These are phyloP conservation scores for Botrytis byssoidea DNA, from an alignment of 2,329 filamentous ascomycete species.

Conservation along the genomic window DNA sequence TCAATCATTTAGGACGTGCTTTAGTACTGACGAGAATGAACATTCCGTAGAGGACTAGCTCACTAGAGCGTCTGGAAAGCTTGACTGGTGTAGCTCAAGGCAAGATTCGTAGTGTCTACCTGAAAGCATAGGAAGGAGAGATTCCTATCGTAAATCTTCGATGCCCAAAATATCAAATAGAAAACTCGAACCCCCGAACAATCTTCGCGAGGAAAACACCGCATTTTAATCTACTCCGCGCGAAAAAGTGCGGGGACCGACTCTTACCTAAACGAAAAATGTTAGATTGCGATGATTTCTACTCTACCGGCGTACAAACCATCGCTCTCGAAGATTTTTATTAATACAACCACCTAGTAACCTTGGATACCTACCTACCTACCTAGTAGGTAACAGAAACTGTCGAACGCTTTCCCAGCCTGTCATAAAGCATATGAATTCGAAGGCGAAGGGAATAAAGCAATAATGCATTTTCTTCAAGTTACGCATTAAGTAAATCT, in stretches of 20 bases:
- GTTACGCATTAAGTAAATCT: background rate
- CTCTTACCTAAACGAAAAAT: background rate
- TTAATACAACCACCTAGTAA: background rate
- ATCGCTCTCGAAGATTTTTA: too few species aligned
- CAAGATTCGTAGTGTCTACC: background rate
- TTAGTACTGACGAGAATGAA: background rate
- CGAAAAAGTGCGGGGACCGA: background rate
- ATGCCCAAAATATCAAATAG: background rate
- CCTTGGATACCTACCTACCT: too few species aligned
- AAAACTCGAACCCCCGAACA: background rate
- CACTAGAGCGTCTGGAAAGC: background rate
- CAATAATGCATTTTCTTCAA: background rate
- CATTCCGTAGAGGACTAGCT: background rate
- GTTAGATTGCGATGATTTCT: background rate
- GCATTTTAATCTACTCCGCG: background rate
- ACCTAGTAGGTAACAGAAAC: background rate
- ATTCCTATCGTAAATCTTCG: background rate
- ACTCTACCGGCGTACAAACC: background rate
- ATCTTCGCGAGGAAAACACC: background rate
- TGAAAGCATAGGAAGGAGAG: background rate
- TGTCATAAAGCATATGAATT: background rate
- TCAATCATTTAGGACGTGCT: background rate
- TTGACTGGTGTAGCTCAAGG: background rate
- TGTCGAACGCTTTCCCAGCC: background rate
- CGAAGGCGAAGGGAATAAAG: background rate